These are phyloP conservation scores for Carex scoparia DNA, from an alignment of 176 grass and related monocot genomes.

Conservation along the genomic window DNA sequence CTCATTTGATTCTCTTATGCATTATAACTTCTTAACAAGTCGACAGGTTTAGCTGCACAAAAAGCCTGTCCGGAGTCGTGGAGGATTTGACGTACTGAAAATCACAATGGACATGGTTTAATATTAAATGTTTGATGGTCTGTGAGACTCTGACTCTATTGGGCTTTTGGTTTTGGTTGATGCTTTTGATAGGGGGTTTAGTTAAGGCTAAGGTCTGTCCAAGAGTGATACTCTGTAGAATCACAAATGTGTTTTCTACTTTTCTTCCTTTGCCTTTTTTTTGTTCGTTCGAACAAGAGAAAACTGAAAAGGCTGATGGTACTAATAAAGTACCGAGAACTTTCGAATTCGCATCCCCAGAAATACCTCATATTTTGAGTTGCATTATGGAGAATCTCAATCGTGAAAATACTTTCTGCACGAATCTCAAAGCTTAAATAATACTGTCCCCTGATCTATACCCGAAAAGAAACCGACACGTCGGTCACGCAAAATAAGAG, in stretches of 20 bases:
- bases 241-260: not conserved
- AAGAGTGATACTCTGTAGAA: not conserved
- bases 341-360: too few species aligned
- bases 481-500: too few species aligned
- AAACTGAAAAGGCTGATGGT: slow-evolving; percentile 10
- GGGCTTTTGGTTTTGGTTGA: not conserved
- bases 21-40: not conserved
- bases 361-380: too few species aligned
- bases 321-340: not conserved
- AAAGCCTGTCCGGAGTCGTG: not conserved
- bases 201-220: not conserved
- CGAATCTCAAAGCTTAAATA: too few species aligned
- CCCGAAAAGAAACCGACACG: too few species aligned
- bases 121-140: not conserved
- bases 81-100: not conserved
- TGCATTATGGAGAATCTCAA: too few species aligned
- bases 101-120: not conserved
- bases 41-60: not conserved
- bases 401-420: too few species aligned
- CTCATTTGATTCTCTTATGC: not conserved
- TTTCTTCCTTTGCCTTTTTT: not conserved
- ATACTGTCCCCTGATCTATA: too few species aligned
- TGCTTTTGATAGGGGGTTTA: not conserved
- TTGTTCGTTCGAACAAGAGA: not conserved
- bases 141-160: not conserved